Conservation (phyloP, 345 rosid species). For the Eucalyptus grandis region DNA sequence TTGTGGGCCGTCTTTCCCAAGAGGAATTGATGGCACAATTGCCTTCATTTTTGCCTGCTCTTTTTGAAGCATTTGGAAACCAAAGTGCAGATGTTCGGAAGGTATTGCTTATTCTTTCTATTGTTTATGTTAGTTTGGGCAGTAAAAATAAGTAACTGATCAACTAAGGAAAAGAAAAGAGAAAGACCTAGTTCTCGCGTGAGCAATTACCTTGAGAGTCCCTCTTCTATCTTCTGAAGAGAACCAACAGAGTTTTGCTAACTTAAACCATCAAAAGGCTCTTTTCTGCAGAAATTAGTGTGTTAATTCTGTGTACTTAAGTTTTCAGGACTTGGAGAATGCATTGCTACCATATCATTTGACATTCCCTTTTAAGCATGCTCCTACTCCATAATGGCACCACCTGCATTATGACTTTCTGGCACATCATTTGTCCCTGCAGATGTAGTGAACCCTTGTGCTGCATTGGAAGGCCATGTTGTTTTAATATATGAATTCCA, state of each 20-base stretch:
- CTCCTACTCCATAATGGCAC: neutral
- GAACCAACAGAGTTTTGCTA: neutral
- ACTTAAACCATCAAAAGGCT: neutral
- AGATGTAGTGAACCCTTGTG: neutral
- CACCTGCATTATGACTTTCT: neutral
- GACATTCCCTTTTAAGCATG: neutral
- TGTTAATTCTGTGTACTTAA: neutral
- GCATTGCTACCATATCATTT: neutral
- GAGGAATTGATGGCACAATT: constrained; percentile 79
- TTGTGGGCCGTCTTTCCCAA: constrained; percentile 86
- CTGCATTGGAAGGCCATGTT: neutral
- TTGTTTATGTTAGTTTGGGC: neutral
- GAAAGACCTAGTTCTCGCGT: neutral
- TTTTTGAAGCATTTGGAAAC: constrained; percentile 95
- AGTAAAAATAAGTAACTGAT: neutral
- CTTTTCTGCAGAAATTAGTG: neutral
- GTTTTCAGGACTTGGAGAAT: neutral
- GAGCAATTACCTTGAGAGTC: neutral
- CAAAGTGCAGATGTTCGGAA: constrained; percentile 98
- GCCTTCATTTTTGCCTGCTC: constrained; percentile 84
- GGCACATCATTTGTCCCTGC: neutral
- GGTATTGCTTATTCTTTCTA: constrained; percentile 22
- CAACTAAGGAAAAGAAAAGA: neutral
- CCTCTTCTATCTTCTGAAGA: neutral
- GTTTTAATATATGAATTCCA: neutral